Evolutionary conservation across 345 rosid genomes (phyloP).

Genomic region (Citrus medica): DNA sequence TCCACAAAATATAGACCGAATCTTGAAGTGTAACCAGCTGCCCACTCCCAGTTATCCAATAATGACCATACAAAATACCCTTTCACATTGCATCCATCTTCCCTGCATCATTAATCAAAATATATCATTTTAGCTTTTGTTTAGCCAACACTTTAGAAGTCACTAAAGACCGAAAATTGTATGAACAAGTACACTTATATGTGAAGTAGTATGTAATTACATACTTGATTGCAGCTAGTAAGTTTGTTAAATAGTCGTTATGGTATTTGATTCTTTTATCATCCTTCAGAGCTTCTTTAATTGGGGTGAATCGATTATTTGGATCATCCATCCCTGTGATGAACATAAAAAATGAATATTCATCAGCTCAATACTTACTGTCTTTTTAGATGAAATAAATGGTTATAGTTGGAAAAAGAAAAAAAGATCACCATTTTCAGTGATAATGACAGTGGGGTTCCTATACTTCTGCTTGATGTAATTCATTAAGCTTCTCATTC

Average conservation of each 20-base stretch:
- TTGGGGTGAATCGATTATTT: constrained; percentile 38
- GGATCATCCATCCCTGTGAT: constrained; percentile 92
- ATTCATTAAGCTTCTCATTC: constrained; percentile 68
- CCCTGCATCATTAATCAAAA: constrained; percentile 41
- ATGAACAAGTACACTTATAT: neutral
- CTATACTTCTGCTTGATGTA: constrained; percentile 62
- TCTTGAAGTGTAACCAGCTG: constrained; percentile 81
- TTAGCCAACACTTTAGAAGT: neutral
- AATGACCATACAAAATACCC: constrained; percentile 93
- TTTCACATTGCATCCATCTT: constrained; percentile 94
- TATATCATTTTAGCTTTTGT: neutral
- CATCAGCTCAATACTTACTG: neutral
- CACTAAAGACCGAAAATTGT: neutral
- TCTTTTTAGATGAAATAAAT: neutral
- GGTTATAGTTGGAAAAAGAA: neutral
- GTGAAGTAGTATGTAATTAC: neutral
- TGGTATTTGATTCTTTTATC: constrained; percentile 77
- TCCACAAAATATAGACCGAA: constrained; percentile 92
- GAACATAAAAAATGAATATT: constrained; percentile 1
- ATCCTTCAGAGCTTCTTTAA: constrained; percentile 68
- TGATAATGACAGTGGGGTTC: constrained; percentile 53
- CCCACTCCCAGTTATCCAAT: constrained; percentile 97
- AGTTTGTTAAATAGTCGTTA: constrained; percentile 73
- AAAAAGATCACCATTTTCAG: constrained; percentile 54
- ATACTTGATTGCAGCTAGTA: constrained; percentile 73